Base-by-base conservation (phyloP, 164 flowering plant genomes). In the Liquidambar formosana region DNA sequence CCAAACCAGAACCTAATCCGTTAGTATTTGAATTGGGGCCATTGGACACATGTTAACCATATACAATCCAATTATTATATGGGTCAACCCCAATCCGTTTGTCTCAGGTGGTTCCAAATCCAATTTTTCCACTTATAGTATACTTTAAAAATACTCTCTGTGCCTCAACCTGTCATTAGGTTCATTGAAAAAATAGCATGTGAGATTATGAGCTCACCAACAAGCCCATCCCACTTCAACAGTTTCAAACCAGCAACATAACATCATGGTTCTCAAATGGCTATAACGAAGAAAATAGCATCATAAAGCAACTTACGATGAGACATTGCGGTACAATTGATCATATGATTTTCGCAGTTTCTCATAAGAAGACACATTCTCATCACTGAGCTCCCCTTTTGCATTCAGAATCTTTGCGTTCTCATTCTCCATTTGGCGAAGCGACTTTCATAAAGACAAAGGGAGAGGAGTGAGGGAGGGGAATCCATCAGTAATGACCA, bases 341-440 rank as follows among this genome's bases (percentile, higher is more conserved):
- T 95, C 99, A 76, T 84, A 93, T 57, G 97, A 88, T 79, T 95
- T 95, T 57, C 98, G 86, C 69, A 90, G 85, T 83, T 89, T 93
- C 77, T 95, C 98, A 81, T 95, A 95, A 66, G 93, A 83, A 74
- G 90, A 71, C 18, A 77, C 82, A 81, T 81, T 90, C 79, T 95
- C 99, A 49, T 95, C 99, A 62, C 90, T 93, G 25, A 95, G 92
- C 78, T 95, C 99, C 67, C 99, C 98, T 79, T 93, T 95, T 23
- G 97, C 94, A 87, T 86, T 89, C 56, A 95, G 75, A 60, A 90
- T 90, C 80, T 91, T 95, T 1, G 94, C 82, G 76, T 95, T 95
- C 65, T 95, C 99, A 70, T 87, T 85, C 77, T 95, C 99, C 97
- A 93, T 77, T 71, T 86, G 97, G 62, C 90, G 92, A 74, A 95